These are phyloP conservation scores for Epithele typhae DNA, from an alignment of 768 basidiomycete species.

Conservation along the genomic window DNA sequence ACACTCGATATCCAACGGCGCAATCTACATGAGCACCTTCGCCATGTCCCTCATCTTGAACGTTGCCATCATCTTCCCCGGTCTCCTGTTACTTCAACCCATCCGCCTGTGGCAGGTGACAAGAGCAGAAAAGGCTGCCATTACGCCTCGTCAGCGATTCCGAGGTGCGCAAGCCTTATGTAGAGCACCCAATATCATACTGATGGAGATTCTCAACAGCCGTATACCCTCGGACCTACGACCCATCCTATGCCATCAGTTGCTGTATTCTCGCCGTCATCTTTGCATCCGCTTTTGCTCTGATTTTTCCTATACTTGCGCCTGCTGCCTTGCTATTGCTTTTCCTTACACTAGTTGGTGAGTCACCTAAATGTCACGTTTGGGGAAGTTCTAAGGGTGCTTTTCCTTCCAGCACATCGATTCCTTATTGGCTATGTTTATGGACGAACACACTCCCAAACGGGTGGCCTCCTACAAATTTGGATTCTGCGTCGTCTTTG, in stretches of 20 bases:
- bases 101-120: slow-evolving; percentile 53
- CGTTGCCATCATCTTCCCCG: slow-evolving; percentile 67
- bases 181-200: neutral
- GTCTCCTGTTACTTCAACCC: slow-evolving; percentile 69
- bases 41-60: slow-evolving; percentile 55
- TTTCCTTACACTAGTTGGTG: slow-evolving; percentile 63
- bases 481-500: slow-evolving; percentile 74
- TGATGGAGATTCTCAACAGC: slow-evolving; percentile 31
- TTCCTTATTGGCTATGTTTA: slow-evolving; percentile 78
- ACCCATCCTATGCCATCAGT: slow-evolving; percentile 62
- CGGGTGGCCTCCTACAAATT: slow-evolving; percentile 69
- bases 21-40: slow-evolving; percentile 66
- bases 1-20: slow-evolving; percentile 57
- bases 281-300: slow-evolving; percentile 67
- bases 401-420: slow-evolving; percentile 57
- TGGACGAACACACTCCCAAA: slow-evolving; percentile 66
- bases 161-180: slow-evolving; percentile 53
- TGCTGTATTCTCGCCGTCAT: slow-evolving; percentile 65
- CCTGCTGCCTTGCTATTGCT: slow-evolving; percentile 66
- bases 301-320: slow-evolving; percentile 74
- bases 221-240: slow-evolving; percentile 67
- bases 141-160: slow-evolving; percentile 78
- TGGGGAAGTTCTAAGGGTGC: neutral
- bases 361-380: slow-evolving; percentile 19
- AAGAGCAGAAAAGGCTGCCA: slow-evolving; percentile 49